phyloP scores from a whole-genome alignment of 768 basidiomycete genomes.

The Agrocybe pediades region DNA sequence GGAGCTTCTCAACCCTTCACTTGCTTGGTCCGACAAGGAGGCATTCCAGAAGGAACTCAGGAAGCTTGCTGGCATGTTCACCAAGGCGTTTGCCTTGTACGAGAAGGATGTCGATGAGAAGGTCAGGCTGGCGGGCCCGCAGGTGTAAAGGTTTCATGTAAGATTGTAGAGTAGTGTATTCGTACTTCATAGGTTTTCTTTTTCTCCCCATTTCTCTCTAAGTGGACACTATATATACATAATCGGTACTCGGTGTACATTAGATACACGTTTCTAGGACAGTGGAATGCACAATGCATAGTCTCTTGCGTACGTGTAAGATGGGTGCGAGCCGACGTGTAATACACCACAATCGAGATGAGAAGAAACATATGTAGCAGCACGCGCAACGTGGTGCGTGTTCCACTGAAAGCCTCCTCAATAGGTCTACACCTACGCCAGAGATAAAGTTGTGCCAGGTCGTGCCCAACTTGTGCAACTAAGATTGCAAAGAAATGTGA shows the following conservation, averaged over 20 bases:
- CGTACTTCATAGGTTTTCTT: slow-evolving; percentile 1
- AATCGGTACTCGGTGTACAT: slow-evolving; percentile 16
- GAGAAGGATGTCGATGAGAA: slow-evolving; percentile 81
- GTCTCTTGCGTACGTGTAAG: not conserved
- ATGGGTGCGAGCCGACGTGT: not conserved
- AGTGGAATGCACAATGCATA: not conserved
- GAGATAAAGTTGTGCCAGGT: too few relatives aligned
- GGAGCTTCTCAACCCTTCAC: slow-evolving; percentile 84
- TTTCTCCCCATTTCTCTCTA: not conserved
- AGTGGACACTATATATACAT: slow-evolving; percentile 11
- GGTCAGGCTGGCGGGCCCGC: slow-evolving; percentile 83
- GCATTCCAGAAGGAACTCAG: slow-evolving; percentile 87
- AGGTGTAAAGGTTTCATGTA: slow-evolving; percentile 26
- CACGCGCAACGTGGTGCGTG: too few relatives aligned
- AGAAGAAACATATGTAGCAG: too few relatives aligned
- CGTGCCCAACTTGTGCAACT: too few relatives aligned
- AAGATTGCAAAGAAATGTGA: too few relatives aligned
- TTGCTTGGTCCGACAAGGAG: slow-evolving; percentile 88
- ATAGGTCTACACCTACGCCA: too few relatives aligned
- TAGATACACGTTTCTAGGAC: slow-evolving; percentile 11
- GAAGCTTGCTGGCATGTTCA: slow-evolving; percentile 93
- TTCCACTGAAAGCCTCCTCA: too few relatives aligned
- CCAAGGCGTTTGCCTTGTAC: slow-evolving; percentile 90
- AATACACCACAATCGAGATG: too few relatives aligned
- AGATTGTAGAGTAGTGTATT: slow-evolving; percentile 2